Base-by-base conservation (phyloP, 2,329 filamentous ascomycete genomes). In the Neonectria sp. region DNA sequence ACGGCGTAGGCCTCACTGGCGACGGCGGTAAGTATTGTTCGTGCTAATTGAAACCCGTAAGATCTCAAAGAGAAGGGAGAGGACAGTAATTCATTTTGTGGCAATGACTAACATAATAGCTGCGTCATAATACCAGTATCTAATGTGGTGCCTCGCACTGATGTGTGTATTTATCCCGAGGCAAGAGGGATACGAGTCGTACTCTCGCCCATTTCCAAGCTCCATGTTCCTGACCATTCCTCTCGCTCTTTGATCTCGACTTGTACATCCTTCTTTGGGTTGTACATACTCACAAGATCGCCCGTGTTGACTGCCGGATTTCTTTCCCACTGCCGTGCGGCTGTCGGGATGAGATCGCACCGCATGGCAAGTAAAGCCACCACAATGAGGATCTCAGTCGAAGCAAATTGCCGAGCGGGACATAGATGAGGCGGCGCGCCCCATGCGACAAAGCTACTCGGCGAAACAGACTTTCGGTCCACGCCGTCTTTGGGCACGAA, bases 371-470 rank as follows among this genome's bases (percentile, higher is more conserved):
- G 29, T 0, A 72, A 52, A 0, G 69, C 75, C 0, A 72, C 57
- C 0, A 76, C 49, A 2, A 78, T 73, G 0, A 78, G 24, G 15
- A 78, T 73, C 59, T 78, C 76, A 0, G 76, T 76, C 0, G 75
- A 24, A 0, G 75, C 76, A 43, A 78, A 78, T 25, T 78, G 77
- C 2, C 77, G 57, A 0, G 75, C 76, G 7, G 77, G 77, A 8
- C 76, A 78, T 2, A 78, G 68, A 48, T 78, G 73, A 2, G 76
- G 77, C 1, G 77, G 66, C 21, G 77, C 68, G 0, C 77, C 77
- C 76, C 76, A 78, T 0, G 76, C 68, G 0, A 74, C 53, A 15
- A 76, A 83, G 8, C 80, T 78, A 25, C 78, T 74, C 0, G 80
- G 80, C 3, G 77, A 69, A 25, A 80, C 75, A 13, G 70, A 52